A percentile compares a stretch with the other conserved stretches of the same genome.
Evolutionary conservation across 2,329 filamentous ascomycete species (phyloP).

Genomic region (Fusarium stilboides): DNA sequence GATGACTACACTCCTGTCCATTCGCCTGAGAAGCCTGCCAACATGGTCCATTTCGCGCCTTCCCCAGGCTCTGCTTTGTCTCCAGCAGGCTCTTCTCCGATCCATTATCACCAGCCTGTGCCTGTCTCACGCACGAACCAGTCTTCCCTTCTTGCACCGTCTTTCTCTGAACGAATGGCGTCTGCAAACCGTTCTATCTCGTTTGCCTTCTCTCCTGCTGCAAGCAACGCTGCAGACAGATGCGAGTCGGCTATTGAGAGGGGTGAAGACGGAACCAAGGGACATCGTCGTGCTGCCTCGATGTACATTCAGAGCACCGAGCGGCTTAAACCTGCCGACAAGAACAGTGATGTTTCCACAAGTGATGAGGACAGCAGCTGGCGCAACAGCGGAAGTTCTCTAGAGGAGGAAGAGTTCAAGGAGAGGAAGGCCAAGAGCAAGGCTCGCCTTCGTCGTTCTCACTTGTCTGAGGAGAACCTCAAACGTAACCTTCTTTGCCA

Average conservation of each 20-base stretch:
- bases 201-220: constrained; percentile 18
- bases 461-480: constrained; percentile 29
- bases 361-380: constrained; percentile 26
- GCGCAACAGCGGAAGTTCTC: constrained; percentile 10
- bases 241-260: constrained; percentile 22
- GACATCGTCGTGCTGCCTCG: constrained; percentile 19
- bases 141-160: not conserved
- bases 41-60: constrained; percentile 12
- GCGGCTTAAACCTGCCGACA: not conserved
- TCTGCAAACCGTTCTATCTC: constrained; percentile 1
- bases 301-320: constrained; percentile 8
- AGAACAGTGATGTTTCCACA: not conserved
- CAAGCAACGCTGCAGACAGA: constrained; percentile 22
- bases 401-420: constrained; percentile 11
- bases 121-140: constrained; percentile 8
- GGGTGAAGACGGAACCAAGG: not conserved
- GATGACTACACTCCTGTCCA: constrained; percentile 22
- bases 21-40: constrained; percentile 12
- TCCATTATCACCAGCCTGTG: constrained; percentile 10
- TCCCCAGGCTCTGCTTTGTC: constrained; percentile 11
- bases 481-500: constrained; percentile 26
- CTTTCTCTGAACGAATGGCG: constrained; percentile 29
- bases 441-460: not conserved
- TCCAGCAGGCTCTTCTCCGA: constrained; percentile 15
- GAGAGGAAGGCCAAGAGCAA: constrained; percentile 11